Conservation (phyloP, 2,329 filamentous ascomycete species). For the Talaromyces sp. region DNA sequence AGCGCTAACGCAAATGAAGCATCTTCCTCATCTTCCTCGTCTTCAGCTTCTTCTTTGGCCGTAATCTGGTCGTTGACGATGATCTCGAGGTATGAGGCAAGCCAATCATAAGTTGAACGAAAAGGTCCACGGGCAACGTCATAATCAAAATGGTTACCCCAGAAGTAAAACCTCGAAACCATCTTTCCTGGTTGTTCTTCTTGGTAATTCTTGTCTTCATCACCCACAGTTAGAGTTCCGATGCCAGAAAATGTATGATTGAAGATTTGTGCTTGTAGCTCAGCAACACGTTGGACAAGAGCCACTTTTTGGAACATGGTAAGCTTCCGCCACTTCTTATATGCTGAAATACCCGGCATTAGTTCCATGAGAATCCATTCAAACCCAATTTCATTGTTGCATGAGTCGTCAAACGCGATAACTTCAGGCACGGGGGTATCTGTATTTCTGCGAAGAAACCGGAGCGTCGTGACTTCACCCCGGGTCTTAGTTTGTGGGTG, state of each 20-base stretch:
- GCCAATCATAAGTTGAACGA: conserved; percentile 18
- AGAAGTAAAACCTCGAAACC: conserved; percentile 21
- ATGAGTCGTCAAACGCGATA: conserved; percentile 18
- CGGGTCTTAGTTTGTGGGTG: background rate
- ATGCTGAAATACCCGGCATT: conserved; percentile 11
- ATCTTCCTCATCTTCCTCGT: conserved; percentile 19
- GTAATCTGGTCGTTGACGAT: conserved; percentile 6
- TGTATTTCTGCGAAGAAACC: background rate
- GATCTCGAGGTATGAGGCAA: conserved; percentile 18
- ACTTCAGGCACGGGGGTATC: conserved; percentile 16
- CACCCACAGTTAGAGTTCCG: background rate
- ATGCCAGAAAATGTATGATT: background rate
- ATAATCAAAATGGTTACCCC: conserved; percentile 16
- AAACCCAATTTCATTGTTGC: conserved; percentile 20
- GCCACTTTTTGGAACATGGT: background rate
- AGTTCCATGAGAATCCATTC: conserved; percentile 19
- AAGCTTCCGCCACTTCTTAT: conserved; percentile 12
- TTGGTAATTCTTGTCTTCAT: background rate
- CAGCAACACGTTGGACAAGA: background rate
- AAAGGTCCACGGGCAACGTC: conserved; percentile 20
- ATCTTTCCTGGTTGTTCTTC: conserved; percentile 16
- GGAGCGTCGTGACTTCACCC: conserved; percentile 1
- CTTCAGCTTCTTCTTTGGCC: conserved; percentile 16
- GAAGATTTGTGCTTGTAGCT: background rate
- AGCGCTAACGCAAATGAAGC: conserved; percentile 17